phyloP scores from a whole-genome alignment of 2,329 filamentous ascomycete genomes.

The Alternaria sp. region DNA sequence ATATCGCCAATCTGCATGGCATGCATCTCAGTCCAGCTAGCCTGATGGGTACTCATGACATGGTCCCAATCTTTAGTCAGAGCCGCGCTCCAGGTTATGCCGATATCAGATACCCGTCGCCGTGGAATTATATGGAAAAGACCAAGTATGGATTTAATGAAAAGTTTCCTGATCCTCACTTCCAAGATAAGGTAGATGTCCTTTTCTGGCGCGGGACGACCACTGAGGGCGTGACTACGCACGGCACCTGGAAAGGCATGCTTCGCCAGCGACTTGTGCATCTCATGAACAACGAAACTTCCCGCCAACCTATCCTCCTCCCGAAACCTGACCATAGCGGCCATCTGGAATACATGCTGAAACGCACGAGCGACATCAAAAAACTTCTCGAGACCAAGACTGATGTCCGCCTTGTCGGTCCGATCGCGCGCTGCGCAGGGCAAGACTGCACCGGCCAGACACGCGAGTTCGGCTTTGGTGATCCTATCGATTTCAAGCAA shows the following conservation, averaged over 20 bases:
- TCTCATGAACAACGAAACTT: conserved; percentile 53
- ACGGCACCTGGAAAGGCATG: conserved; percentile 71
- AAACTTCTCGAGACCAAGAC: conserved; percentile 57
- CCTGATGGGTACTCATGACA: conserved; percentile 67
- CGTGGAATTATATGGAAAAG: conserved; percentile 69
- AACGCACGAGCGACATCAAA: conserved; percentile 64
- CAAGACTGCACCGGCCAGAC: conserved; percentile 63
- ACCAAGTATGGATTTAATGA: conserved; percentile 61
- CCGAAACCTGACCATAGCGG: conserved; percentile 59
- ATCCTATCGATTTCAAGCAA: conserved; percentile 60
- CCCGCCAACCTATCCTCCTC: conserved; percentile 43
- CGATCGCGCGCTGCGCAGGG: conserved; percentile 64
- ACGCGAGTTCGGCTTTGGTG: conserved; percentile 60
- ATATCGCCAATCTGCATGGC: conserved; percentile 76
- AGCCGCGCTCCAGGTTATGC: conserved; percentile 75
- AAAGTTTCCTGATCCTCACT: conserved; percentile 62
- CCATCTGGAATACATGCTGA: conserved; percentile 64
- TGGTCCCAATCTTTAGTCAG: conserved; percentile 79
- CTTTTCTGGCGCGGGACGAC: conserved; percentile 81
- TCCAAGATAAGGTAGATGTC: conserved; percentile 68
- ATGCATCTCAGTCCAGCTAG: conserved; percentile 73
- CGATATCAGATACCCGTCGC: conserved; percentile 77
- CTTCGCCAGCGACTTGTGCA: conserved; percentile 76
- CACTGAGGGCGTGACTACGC: conserved; percentile 59
- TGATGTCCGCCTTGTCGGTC: conserved; percentile 67